Base-by-base conservation (phyloP, 306 rosid species). In the Cicer yamashitae region DNA sequence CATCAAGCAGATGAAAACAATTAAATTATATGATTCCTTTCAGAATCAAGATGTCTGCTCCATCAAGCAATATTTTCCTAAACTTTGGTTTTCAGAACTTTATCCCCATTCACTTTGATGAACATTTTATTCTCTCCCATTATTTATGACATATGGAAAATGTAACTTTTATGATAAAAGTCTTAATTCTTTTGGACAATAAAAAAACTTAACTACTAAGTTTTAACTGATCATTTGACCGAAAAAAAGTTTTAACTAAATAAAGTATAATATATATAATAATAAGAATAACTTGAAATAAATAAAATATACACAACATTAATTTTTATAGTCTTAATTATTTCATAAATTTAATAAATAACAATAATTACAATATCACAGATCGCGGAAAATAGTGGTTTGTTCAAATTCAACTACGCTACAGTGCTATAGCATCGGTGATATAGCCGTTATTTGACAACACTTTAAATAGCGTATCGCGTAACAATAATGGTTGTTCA, bases 111-210 rank as follows among this genome's bases (percentile, higher is more conserved):
- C 65, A 60, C 30, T 70, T 71, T 67, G 51, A 45, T 59, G 58
- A 76, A 46, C 22, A 52, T 63, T 77, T 69, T 59, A 47, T 54
- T 15, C 60, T 57, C 22, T n/a, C 14, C 39, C 18, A 14, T 71
- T 70, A 59, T 80, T 17, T 60, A 48, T 84, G 73, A 71, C 76
- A 39, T 14, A 18, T 41, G 41, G 57, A 37, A 54, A 54, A 64
- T 70, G 25, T 43, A 45, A 11, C 18, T 1, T 56, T 18, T 14
- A 3, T 7, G 18, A 34, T 57, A 3, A 14, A 40, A 41, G 40
- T 30, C 37, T 30, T 8, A 18, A 18, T 54, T 54, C 37, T 54
- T 54, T 54, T 54, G 37, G 18, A 54, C 10, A 54, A 54, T 52
- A 52, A 54, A 9, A 54, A 54, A 54, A 34, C 7, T 54, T 25